Percentiles rank a stretch among this genome's conserved stretches.
These are phyloP conservation scores for Cronartium ribicola DNA, from an alignment of 1,284 basidiomycete genomes.

Conservation along the genomic window DNA sequence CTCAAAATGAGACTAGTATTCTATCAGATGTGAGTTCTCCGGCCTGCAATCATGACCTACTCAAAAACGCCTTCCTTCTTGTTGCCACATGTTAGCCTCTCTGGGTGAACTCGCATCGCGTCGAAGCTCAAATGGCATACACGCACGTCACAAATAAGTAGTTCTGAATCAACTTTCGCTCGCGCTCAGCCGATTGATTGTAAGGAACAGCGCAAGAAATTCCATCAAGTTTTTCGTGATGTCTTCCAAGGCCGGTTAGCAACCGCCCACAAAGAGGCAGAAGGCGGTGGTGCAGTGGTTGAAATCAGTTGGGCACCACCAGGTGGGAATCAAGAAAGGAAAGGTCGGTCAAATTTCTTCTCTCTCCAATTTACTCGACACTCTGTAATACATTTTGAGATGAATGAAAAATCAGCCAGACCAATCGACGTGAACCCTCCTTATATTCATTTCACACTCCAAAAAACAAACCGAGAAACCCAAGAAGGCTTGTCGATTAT, in stretches of 20 bases:
- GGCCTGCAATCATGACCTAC: too few relatives aligned
- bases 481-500: conserved; percentile 84
- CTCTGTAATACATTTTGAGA: neutral
- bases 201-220: conserved; percentile 72
- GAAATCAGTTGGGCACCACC: conserved; percentile 29
- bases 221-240: conserved; percentile 76
- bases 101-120: neutral
- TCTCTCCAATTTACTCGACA: conserved; percentile 8
- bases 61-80: neutral
- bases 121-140: neutral
- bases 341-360: conserved; percentile 11
- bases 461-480: conserved; percentile 96
- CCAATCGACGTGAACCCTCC: conserved; percentile 52
- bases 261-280: conserved; percentile 62
- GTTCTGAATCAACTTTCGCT: neutral
- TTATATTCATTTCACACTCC: conserved; percentile 93
- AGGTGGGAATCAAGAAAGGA: conserved; percentile 23
- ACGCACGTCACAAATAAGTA: neutral
- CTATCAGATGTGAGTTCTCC: conserved; percentile 37
- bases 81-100: neutral
- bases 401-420: conserved; percentile 49
- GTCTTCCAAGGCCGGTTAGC: conserved; percentile 77
- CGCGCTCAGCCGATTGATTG: conserved; percentile 66
- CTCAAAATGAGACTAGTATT: neutral
- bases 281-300: conserved; percentile 10